Evolutionary conservation across 441 rosid species (phyloP).

Genomic region (Aquilaria agallochum): DNA sequence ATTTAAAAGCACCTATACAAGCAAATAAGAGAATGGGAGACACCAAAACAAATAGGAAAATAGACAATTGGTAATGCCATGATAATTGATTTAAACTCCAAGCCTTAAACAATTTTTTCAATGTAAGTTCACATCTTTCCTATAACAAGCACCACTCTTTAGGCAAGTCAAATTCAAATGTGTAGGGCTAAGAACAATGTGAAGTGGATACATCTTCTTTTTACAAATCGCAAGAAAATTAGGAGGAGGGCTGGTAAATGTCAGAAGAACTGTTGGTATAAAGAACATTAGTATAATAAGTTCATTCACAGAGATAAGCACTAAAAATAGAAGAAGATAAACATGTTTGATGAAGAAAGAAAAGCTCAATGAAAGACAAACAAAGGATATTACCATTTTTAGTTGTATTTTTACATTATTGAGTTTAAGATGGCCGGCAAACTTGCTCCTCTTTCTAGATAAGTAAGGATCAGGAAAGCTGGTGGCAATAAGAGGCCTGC

Average conservation of each 20-base stretch:
- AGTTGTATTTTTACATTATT: conserved; percentile 42
- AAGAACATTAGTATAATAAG: no score
- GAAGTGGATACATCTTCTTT: conserved; percentile 77
- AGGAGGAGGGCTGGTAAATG: no score
- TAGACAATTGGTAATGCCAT: no score
- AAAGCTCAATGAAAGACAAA: not conserved
- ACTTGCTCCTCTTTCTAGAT: conserved; percentile 43
- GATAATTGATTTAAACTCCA: conserved; percentile 8
- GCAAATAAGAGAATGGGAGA: conserved; percentile 5
- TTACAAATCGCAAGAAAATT: conserved; percentile 22
- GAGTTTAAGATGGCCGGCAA: conserved; percentile 63
- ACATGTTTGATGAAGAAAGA: no score
- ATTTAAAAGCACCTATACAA: conserved; percentile 14
- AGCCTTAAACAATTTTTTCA: conserved; percentile 32
- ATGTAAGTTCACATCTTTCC: no score
- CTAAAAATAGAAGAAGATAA: no score
- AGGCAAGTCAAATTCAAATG: conserved; percentile 80
- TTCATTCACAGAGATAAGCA: no score
- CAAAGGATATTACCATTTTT: conserved; percentile 38
- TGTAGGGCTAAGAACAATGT: conserved; percentile 86
- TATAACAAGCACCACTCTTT: conserved; percentile 62
- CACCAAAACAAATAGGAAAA: conserved; percentile 6
- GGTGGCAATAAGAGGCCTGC: conserved; percentile 75
- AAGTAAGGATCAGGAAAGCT: conserved; percentile 46
- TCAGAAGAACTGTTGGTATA: no score